Base-by-base conservation (phyloP, 176 grass and related monocot species). In the Musa beccarii region DNA sequence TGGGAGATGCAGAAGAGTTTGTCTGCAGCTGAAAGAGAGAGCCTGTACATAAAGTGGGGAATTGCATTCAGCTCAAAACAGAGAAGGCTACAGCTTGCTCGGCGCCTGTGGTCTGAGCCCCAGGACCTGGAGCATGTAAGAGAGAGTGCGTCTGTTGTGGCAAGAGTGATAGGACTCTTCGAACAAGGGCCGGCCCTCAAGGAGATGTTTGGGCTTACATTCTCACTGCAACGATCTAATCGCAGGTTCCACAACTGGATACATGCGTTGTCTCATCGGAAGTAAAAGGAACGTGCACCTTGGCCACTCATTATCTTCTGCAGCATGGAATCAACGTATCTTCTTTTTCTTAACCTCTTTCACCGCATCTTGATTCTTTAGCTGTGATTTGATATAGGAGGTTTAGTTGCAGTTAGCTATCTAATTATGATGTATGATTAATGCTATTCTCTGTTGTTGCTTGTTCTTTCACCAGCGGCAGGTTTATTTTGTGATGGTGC, bases 131-230 rank as follows among this genome's bases (percentile, higher is more conserved):
- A 98, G 81, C 95, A 98, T 82, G 83, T 91, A 1, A 87, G 90
- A 68, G 90, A 93, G 84, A 98, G 95, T 9, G 95, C 95, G 17
- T 87, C 88, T 12, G 84, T 93, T 11, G 88, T 93, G 1, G 93
- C 93, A 68, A 90, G 84, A 53, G 54, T 93, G 56, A 89, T 98
- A 20, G 95, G 88, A 57, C 88, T 98, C 75, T 78, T 91, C 9
- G 90, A 91, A 57, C 90, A 91, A 54, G 95, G 83, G 9, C 85
- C 87, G 59, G 95, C 88, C 2, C 83, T 98, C 78, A 87, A 90
- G 79, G 95, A 98, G 84, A 98, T 98, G 95, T 98, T 98, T 84
- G 95, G 95, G 9, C 78, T 98, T 10, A 93, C 90, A 69, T 98
- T 98, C 51, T 72, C 88, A 1, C 95, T 88, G 7, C 90, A 93